Evolutionary conservation across 352 stramenopile genomes (phyloP).

Genomic region (Phytophthora pisi): DNA sequence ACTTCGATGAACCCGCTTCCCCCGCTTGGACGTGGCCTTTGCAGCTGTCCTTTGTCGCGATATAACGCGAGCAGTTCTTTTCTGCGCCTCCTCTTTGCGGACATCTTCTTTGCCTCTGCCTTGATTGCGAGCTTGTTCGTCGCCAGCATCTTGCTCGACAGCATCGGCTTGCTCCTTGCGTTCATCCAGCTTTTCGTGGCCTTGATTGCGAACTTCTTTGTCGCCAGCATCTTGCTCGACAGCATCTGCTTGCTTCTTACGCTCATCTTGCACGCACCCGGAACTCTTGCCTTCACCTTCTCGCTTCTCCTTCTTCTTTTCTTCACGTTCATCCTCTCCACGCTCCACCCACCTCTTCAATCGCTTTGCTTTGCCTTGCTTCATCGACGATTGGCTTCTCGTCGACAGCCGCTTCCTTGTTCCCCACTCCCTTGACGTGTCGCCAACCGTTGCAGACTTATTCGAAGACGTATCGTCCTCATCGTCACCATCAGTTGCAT

Average conservation of each 20-base stretch:
- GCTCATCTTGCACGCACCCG: no score
- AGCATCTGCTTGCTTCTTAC: neutral
- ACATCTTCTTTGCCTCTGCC: neutral
- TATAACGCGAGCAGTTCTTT: neutral
- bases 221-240: neutral
- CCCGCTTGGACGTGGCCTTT: neutral
- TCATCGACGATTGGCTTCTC: neutral
- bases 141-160: neutral
- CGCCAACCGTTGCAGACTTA: constrained; percentile 2
- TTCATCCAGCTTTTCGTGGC: neutral
- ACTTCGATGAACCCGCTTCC: constrained; percentile 4
- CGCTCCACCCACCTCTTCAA: constrained; percentile 16
- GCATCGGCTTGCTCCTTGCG: neutral
- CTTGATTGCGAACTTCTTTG: neutral
- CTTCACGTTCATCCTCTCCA: neutral
- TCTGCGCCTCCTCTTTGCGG: neutral
- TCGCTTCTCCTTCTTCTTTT: constrained; percentile 9
- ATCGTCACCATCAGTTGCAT: neutral
- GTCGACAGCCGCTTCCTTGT: constrained; percentile 32
- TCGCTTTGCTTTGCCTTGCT: constrained; percentile 5
- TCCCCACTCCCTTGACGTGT: constrained; percentile 18
- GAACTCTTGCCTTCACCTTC: no score
- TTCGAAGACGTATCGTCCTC: constrained; percentile 1
- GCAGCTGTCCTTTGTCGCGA: neutral
- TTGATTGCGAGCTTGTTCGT: neutral